Evolutionary conservation across 2,329 filamentous ascomycete species (phyloP), one percentile per base, ranked within the genome.

Genomic region (Dendryphion nanum): DNA sequence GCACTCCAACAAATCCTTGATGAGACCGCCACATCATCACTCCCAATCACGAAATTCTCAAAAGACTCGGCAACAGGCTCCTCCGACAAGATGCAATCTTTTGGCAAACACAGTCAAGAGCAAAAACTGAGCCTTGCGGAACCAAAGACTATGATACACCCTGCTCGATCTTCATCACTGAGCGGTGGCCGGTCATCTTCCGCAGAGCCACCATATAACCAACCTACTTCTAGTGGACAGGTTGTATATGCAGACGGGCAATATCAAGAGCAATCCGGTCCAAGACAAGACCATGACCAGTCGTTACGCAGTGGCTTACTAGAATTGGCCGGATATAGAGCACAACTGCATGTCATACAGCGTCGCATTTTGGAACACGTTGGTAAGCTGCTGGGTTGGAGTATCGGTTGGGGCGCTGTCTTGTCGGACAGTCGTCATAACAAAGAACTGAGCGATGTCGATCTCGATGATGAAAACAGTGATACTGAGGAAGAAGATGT

Each of bases 341-440:
- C 88, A 5, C 89, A 95, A 55, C 74, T 97, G 2, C 85, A 89
- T 44, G 72, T 87, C 39, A 70, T 95, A 28, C 90, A 89, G 6
- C 77, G 91, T 38, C 88, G 86, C 45, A 78, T 93, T 4, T 72
- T 97, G 0, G 84, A 91, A 53, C 77, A 82, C 33, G 69, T 89
- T 32, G 90, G 87, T 2, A 81, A 79, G 55, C 78, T 79, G 41
- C 73, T 80, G 16, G 82, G 80, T 3, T 96, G 89, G 90, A 78
- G 73, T 35, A 80, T 87, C 46, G 87, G 85, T 0, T 94, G 87
- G 89, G 72, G 74, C 6, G 59, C 65, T 10, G 45, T 67, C 12
- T 48, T 62, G n/a, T 38, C 54, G 6, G 48, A 48, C 3, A 16
- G 57, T 4, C 46, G 45, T 23, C 48, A 53, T 15, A 47, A 49